Evolutionary conservation across 148 eudicot genomes (phyloP).

Genomic region (Heliamphora exappendiculata): DNA sequence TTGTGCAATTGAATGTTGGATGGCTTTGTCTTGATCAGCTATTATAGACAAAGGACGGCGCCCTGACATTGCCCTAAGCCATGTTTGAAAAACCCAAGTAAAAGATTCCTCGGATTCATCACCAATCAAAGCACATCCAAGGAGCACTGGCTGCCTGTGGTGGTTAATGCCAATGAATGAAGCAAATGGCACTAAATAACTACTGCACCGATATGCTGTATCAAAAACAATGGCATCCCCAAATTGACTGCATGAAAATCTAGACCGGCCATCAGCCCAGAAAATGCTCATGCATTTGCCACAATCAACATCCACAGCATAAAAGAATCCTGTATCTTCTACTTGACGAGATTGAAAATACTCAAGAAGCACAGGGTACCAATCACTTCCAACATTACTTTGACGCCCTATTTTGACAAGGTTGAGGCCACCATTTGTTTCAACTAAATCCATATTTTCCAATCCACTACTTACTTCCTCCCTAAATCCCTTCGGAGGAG

Average conservation of each 20-base stretch:
- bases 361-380: conserved; percentile 39
- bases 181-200: conserved; percentile 41
- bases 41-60: conserved; percentile 37
- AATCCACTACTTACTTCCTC: conserved; percentile 32
- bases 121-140: conserved; percentile 53
- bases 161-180: conserved; percentile 53
- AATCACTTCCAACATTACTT: conserved; percentile 36
- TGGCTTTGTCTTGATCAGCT: conserved; percentile 49
- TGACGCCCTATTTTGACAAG: conserved; percentile 34
- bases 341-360: conserved; percentile 50
- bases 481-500: conserved; percentile 26
- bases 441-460: conserved; percentile 46
- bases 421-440: conserved; percentile 38
- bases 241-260: conserved; percentile 51
- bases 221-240: conserved; percentile 53
- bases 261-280: conserved; percentile 57
- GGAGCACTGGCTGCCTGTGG: conserved; percentile 55
- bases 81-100: conserved; percentile 51
- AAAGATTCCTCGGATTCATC: conserved; percentile 52
- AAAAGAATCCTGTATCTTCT: conserved; percentile 46
- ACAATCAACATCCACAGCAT: conserved; percentile 40
- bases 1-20: conserved; percentile 40
- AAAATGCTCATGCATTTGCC: conserved; percentile 49
- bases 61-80: conserved; percentile 52
- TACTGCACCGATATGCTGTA: conserved; percentile 37